These are phyloP conservation scores for Candida sp. DNA, from an alignment of 1,139 yeast genomes.

Conservation along the genomic window DNA sequence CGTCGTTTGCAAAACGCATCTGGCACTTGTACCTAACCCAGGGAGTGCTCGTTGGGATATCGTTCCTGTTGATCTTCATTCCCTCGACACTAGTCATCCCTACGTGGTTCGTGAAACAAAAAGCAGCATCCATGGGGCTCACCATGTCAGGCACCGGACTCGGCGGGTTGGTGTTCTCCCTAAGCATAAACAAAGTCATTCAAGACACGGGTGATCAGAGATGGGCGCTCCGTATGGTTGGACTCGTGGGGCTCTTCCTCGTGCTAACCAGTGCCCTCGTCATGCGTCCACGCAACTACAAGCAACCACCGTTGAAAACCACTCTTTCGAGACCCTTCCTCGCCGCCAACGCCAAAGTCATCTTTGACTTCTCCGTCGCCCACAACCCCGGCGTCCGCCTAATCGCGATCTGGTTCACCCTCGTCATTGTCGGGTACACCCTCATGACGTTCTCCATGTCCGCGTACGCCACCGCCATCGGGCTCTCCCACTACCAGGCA, in stretches of 20 bases:
- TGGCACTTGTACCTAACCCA: constrained; percentile 76
- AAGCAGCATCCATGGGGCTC: constrained; percentile 65
- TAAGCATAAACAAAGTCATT: constrained; percentile 51
- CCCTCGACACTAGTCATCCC: constrained; percentile 64
- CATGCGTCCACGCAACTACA: constrained; percentile 48
- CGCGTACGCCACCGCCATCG: constrained; percentile 63
- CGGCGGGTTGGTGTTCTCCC: constrained; percentile 65
- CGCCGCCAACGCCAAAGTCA: constrained; percentile 20
- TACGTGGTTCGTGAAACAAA: constrained; percentile 61
- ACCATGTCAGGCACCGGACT: constrained; percentile 64
- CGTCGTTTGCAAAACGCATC: constrained; percentile 62
- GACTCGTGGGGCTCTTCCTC: constrained; percentile 49
- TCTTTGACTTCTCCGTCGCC: constrained; percentile 35
- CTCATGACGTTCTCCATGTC: constrained; percentile 65
- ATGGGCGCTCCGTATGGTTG: constrained; percentile 72
- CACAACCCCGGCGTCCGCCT: constrained; percentile 41
- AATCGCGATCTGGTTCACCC: constrained; percentile 58
- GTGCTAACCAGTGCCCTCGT: constrained; percentile 37
- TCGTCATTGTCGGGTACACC: constrained; percentile 60
- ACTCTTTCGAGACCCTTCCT: constrained; percentile 25
- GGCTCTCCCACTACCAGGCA: constrained; percentile 58
- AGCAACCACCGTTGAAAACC: constrained; percentile 26
- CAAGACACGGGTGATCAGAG: constrained; percentile 55
- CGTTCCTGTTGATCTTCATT: constrained; percentile 61
- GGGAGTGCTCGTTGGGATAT: constrained; percentile 67